Evolutionary conservation across 2,329 filamentous ascomycete species (phyloP).

Genomic region (Colletotrichum trifolii): DNA sequence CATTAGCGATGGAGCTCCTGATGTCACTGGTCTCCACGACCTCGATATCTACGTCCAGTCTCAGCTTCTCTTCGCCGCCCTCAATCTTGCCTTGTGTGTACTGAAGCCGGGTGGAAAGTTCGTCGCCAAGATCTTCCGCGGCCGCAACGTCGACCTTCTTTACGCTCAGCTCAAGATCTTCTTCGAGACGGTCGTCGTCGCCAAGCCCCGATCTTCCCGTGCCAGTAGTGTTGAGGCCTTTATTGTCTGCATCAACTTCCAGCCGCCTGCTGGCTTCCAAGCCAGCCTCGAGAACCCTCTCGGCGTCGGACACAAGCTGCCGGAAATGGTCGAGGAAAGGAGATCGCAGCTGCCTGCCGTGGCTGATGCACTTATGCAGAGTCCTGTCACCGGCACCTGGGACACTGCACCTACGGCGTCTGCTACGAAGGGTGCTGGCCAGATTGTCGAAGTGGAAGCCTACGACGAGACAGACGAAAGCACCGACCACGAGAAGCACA

Average conservation of each 20-base stretch:
- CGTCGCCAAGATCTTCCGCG: conserved; percentile 97
- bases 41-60: conserved; percentile 98
- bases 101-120: conserved; percentile 94
- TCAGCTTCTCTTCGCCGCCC: conserved; percentile 91
- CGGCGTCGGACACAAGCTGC: conserved; percentile 69
- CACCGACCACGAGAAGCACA: conserved; percentile 49
- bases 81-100: conserved; percentile 93
- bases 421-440: background rate
- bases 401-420: conserved; percentile 32
- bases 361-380: conserved; percentile 58
- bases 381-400: conserved; percentile 58
- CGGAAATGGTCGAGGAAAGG: conserved; percentile 59
- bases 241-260: conserved; percentile 92
- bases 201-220: conserved; percentile 93
- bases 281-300: conserved; percentile 81
- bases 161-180: conserved; percentile 95
- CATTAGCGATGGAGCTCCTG: conserved; percentile 93
- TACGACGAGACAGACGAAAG: conserved; percentile 42
- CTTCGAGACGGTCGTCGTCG: conserved; percentile 87
- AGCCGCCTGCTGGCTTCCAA: conserved; percentile 79
- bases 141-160: conserved; percentile 92
- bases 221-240: conserved; percentile 98
- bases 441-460: conserved; percentile 41
- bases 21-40: conserved; percentile 96
- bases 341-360: conserved; percentile 53